Base-by-base conservation (phyloP, 176 grass and related monocot genomes). In the Eleusine coracana region DNA sequence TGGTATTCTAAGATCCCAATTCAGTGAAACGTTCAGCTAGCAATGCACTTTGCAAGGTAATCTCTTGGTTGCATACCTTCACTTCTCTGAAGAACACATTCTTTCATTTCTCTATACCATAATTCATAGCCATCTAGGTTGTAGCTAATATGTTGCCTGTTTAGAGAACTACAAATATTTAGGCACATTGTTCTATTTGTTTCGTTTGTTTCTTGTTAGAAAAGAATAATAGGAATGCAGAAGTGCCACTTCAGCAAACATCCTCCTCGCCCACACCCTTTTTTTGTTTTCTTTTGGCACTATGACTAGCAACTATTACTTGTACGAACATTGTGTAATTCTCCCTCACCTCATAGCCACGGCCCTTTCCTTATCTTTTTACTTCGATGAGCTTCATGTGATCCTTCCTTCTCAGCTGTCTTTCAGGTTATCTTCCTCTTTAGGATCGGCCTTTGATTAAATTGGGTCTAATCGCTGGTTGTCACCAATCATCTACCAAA, bases 61-160 rank as follows among this genome's bases (percentile, higher is more conserved):
- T 29, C 67, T 67, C 11, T 68, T 52, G 14, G 21, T 55, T 55
- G 10, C 80, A 66, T 55, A 44, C 28, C 34, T 23, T 60, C 48
- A 86, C 70, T 74, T 73, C 67, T 80, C 60, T 80, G 77, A 66
- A 74, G 18, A 54, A 38, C 18, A 44, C 25, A 1, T 39, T 39
- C 25, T 80, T 11, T 67, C 10, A 12, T 50, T 78, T 78, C 14
- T 10, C 39, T 69, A 4, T 20, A 86, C 20, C 6, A 56, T 23
- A 59, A 70, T n/a, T 40, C 48, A 42, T 75, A 61, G 39, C n/a
- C 48, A 40, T 58, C 50, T 54, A 27, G 6, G 6, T 37, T 80
- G 65, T 20, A 38, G 39, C 7, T 52, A 25, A 45, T 7, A 27
- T 7, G 38, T 21, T 83, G 34, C 21, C 25, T 55, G 23, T 82